phyloP scores from a whole-genome alignment of 2,329 filamentous ascomycete species.

The Trichoderma citrinoviride region DNA sequence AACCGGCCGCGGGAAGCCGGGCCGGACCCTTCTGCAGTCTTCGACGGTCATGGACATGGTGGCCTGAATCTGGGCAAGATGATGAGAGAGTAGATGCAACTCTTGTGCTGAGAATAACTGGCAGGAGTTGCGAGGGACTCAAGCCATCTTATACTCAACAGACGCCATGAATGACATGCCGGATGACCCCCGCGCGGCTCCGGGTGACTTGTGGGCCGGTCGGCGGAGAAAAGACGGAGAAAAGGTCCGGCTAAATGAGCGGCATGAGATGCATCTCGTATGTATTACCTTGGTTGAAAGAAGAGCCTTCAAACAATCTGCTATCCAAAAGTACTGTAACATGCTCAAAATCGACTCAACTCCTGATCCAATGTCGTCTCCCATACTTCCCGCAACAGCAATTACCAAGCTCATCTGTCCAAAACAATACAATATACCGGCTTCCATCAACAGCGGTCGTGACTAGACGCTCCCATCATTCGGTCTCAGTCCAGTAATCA shows the following conservation, averaged over 20 bases:
- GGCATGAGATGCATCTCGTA: too few species aligned
- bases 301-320: background rate
- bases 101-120: too few species aligned
- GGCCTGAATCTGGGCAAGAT: background rate
- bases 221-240: too few species aligned
- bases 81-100: too few species aligned
- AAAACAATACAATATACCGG: background rate
- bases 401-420: background rate
- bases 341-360: background rate
- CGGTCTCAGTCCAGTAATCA: background rate
- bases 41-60: slow-evolving; percentile 11
- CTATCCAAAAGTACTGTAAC: background rate
- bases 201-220: too few species aligned
- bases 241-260: too few species aligned
- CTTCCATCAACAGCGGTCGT: background rate
- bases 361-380: background rate
- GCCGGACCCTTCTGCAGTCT: slow-evolving; percentile 1
- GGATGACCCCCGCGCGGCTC: too few species aligned
- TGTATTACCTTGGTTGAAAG: background rate
- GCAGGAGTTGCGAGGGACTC: too few species aligned
- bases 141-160: too few species aligned
- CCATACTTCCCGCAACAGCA: background rate
- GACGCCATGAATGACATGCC: too few species aligned
- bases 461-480: background rate
- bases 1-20: slow-evolving; percentile 3